A percentile compares a stretch with the other conserved stretches of the same genome.
phyloP scores from a whole-genome alignment of 2,329 filamentous ascomycete genomes.

The Colletotrichum sp. region DNA sequence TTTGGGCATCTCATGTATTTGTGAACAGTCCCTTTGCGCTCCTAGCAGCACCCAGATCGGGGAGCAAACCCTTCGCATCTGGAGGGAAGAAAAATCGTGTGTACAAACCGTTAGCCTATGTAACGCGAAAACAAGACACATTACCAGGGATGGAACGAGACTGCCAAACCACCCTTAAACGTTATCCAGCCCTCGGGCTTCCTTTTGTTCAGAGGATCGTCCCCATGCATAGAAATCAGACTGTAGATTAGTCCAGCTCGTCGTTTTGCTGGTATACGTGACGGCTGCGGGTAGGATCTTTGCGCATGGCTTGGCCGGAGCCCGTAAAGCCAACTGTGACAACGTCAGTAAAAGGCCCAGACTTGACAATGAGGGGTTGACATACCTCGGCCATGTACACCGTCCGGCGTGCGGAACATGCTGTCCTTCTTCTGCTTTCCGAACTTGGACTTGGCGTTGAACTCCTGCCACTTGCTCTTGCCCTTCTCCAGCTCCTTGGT shows the following conservation, averaged over 20 bases:
- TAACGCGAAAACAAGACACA: conserved; percentile 16
- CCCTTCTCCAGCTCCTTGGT: conserved; percentile 89
- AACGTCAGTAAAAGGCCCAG: not conserved
- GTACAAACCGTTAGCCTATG: conserved; percentile 20
- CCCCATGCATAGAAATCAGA: conserved; percentile 25
- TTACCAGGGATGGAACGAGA: conserved; percentile 22
- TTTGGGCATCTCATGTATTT: conserved; percentile 22
- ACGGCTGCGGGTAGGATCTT: conserved; percentile 81
- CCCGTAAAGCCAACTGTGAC: conserved; percentile 89
- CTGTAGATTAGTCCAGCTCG: conserved; percentile 66
- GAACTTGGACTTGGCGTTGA: conserved; percentile 77
- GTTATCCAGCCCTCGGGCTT: conserved; percentile 23
- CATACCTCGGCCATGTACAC: conserved; percentile 84
- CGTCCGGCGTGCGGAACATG: conserved; percentile 94
- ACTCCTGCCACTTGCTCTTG: conserved; percentile 95
- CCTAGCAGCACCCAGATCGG: not conserved
- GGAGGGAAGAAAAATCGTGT: conserved; percentile 2
- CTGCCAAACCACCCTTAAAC: conserved; percentile 17
- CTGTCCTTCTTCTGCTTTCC: conserved; percentile 85
- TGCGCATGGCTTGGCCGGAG: conserved; percentile 94
- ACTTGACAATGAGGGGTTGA: not conserved
- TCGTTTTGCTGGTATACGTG: conserved; percentile 84
- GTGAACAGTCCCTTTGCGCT: conserved; percentile 1
- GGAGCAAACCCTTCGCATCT: not conserved
- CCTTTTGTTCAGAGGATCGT: conserved; percentile 17